Conservation (phyloP, 345 rosid species). For the Sisymbrium irio region DNA sequence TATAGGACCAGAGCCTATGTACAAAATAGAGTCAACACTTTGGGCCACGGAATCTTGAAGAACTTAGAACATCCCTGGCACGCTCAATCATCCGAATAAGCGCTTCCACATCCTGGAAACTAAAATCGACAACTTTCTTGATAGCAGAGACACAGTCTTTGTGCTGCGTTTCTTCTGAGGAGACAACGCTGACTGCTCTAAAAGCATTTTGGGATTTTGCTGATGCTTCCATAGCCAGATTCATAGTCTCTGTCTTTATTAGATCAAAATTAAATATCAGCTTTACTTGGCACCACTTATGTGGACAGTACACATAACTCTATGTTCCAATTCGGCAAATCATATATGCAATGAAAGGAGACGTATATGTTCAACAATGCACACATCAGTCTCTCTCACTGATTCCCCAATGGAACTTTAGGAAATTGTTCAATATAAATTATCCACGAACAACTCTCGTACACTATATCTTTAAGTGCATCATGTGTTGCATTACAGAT, state of each 20-base stretch:
- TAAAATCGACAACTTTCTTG: conserved; percentile 60
- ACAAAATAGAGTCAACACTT: conserved; percentile 44
- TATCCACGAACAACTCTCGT: background rate
- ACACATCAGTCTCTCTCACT: background rate
- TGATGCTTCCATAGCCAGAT: conserved; percentile 74
- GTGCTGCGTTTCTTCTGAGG: conserved; percentile 42
- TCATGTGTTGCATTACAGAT: background rate
- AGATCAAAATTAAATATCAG: background rate
- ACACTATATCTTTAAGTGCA: background rate
- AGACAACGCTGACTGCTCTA: conserved; percentile 39
- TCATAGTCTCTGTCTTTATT: conserved; percentile 62
- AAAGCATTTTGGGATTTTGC: conserved; percentile 58
- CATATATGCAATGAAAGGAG: conserved; percentile 9
- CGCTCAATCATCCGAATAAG: conserved; percentile 55
- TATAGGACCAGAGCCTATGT: conserved; percentile 36
- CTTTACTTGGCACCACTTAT: conserved; percentile 13
- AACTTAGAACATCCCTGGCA: conserved; percentile 54
- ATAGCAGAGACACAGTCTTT: conserved; percentile 45
- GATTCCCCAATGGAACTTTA: conserved; percentile 1
- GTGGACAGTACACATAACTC: background rate
- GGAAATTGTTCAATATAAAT: background rate
- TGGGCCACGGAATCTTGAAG: conserved; percentile 29
- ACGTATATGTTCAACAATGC: conserved; percentile 1
- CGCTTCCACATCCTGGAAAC: conserved; percentile 71
- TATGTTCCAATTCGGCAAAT: background rate